These are phyloP conservation scores for Quercus berberidifolia DNA, from an alignment of 306 rosid genomes.

Conservation along the genomic window DNA sequence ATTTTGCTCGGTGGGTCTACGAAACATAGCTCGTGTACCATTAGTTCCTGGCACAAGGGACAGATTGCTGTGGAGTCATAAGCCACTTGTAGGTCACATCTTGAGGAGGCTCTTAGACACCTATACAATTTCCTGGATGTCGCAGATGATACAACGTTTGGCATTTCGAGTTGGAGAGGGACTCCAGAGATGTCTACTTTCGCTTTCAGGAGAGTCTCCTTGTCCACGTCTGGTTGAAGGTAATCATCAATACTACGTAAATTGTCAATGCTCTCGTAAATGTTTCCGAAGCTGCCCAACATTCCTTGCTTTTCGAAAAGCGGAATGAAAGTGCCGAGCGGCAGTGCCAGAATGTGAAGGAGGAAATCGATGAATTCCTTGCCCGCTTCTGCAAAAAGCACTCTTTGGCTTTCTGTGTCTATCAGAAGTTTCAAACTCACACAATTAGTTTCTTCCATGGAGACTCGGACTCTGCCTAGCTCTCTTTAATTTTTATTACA, in stretches of 20 bases:
- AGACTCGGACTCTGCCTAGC: too few species aligned
- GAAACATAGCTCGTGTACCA: too few species aligned
- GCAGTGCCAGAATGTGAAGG: slow-evolving; percentile 6
- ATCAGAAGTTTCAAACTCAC: too few species aligned
- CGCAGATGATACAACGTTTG: background rate
- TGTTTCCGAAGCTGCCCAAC: background rate
- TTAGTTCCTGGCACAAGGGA: too few species aligned
- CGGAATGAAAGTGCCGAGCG: background rate
- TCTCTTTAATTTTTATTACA: too few species aligned
- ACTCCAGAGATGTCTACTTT: background rate
- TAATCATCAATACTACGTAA: too few species aligned
- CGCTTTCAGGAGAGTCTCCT: too few species aligned
- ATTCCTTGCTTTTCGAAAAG: background rate
- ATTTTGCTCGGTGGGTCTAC: background rate
- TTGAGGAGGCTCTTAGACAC: background rate
- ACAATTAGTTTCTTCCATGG: background rate
- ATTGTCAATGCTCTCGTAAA: too few species aligned
- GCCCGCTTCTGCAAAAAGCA: background rate
- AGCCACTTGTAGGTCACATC: too few species aligned
- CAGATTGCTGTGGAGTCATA: too few species aligned
- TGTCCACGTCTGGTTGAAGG: too few species aligned
- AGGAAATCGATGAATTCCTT: slow-evolving; percentile 13
- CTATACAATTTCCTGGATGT: background rate
- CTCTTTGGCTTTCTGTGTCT: background rate
- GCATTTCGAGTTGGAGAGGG: background rate